These are phyloP conservation scores for Abelmoschus esculentus DNA, from an alignment of 345 rosid species.

Conservation along the genomic window DNA sequence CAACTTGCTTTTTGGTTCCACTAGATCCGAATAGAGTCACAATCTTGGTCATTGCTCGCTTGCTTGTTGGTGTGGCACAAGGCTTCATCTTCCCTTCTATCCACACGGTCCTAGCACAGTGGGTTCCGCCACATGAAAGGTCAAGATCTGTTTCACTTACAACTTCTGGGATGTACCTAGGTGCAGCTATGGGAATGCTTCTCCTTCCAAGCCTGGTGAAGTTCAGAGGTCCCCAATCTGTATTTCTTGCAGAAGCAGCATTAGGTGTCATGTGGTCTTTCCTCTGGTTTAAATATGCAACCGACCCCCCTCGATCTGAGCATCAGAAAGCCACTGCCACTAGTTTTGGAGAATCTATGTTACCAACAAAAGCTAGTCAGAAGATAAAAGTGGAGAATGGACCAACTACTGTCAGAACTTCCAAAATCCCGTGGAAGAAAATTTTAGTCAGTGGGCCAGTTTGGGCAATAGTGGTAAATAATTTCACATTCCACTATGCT, in stretches of 20 bases:
- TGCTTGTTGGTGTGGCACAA: constrained; percentile 93
- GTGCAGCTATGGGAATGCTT: constrained; percentile 97
- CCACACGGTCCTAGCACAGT: constrained; percentile 44
- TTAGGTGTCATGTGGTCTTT: constrained; percentile 79
- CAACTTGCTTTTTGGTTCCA: constrained; percentile 58
- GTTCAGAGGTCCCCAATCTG: constrained; percentile 76
- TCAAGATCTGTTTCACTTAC: constrained; percentile 95
- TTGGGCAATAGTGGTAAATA: constrained; percentile 91
- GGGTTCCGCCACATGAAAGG: constrained; percentile 99
- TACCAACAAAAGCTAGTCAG: constrained; percentile 59
- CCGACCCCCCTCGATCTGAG: constrained; percentile 86
- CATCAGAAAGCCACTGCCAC: constrained; percentile 64
- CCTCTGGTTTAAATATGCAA: constrained; percentile 75
- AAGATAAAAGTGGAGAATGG: constrained; percentile 54
- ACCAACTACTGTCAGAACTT: constrained; percentile 33
- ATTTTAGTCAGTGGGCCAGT: constrained; percentile 65
- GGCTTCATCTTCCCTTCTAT: constrained; percentile 4
- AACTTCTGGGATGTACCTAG: constrained; percentile 93
- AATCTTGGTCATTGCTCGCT: constrained; percentile 62
- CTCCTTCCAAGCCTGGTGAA: constrained; percentile 84
- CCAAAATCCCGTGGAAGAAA: constrained; percentile 79
- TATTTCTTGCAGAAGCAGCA: constrained; percentile 80
- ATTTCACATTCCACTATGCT: constrained; percentile 95
- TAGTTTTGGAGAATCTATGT: constrained; percentile 21
- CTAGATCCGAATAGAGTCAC: constrained; percentile 25